Conservation (phyloP, 176 grass and related monocot species). For the Chloris gayana region DNA sequence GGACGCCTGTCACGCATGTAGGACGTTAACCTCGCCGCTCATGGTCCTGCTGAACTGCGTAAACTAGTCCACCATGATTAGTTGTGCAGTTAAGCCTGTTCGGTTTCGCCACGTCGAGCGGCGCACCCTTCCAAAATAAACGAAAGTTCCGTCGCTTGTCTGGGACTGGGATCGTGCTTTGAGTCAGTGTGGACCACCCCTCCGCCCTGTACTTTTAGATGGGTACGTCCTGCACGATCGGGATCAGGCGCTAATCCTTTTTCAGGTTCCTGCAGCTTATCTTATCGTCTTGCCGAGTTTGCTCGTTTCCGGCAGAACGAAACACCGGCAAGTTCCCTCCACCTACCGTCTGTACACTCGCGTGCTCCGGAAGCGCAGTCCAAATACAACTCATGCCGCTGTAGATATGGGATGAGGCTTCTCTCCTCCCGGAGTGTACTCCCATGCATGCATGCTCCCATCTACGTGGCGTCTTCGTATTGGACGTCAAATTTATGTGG, state of each 20-base stretch:
- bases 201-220: not conserved
- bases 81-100: not conserved
- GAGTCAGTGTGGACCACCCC: not conserved
- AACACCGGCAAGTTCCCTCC: not conserved
- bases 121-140: not conserved
- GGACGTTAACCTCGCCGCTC: not conserved
- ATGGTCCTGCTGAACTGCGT: not conserved
- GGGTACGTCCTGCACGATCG: not conserved
- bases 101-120: conserved; percentile 11
- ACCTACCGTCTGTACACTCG: too few species aligned
- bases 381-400: not conserved
- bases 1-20: conserved; percentile 31
- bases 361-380: not conserved
- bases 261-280: not conserved
- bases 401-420: too few species aligned
- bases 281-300: not conserved
- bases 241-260: not conserved
- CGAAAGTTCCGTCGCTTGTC: not conserved
- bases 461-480: too few species aligned
- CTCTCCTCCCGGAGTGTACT: too few species aligned
- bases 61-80: not conserved
- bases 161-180: not conserved
- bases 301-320: not conserved
- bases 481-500: too few species aligned
- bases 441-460: too few species aligned